phyloP scores from a whole-genome alignment of 2,329 filamentous ascomycete genomes.

The Ophiostoma ips region DNA sequence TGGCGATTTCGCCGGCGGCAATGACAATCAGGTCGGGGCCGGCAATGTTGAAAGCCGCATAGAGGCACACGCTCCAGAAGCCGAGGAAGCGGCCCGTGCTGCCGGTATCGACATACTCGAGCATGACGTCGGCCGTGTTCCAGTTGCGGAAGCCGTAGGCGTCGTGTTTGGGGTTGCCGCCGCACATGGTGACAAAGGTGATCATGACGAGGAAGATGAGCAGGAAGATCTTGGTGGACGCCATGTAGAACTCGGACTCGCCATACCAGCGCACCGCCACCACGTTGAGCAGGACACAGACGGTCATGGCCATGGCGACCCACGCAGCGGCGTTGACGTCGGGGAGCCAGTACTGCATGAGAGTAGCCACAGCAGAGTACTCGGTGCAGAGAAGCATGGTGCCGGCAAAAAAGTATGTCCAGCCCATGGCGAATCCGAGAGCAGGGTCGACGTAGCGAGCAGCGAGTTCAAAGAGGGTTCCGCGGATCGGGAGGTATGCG shows the following conservation, averaged over 20 bases:
- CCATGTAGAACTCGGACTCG: constrained; percentile 35
- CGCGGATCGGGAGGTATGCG: constrained; percentile 45
- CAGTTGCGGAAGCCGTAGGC: constrained; percentile 31
- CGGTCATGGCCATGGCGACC: background rate
- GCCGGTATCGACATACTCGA: constrained; percentile 22
- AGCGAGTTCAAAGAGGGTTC: constrained; percentile 50
- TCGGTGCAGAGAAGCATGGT: background rate
- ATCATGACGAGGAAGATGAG: constrained; percentile 44
- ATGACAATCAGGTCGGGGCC: constrained; percentile 53
- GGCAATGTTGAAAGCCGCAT: constrained; percentile 27
- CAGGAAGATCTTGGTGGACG: constrained; percentile 29
- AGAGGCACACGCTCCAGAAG: constrained; percentile 19
- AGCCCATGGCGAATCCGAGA: constrained; percentile 41
- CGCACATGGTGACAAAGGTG: constrained; percentile 41
- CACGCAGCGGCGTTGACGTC: background rate
- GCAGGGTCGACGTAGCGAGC: constrained; percentile 53
- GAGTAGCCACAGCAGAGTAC: constrained; percentile 1
- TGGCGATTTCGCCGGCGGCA: constrained; percentile 55
- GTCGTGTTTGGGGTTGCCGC: constrained; percentile 37
- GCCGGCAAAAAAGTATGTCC: constrained; percentile 26
- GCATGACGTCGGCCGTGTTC: constrained; percentile 29
- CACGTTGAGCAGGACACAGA: constrained; percentile 10
- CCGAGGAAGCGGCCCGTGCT: constrained; percentile 22
- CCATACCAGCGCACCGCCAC: constrained; percentile 23
- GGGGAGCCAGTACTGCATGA: constrained; percentile 3